Percentiles rank a stretch among this genome's conserved stretches.
These are phyloP conservation scores for Echria macrotheca DNA, from an alignment of 495 filamentous ascomycete genomes.

Conservation along the genomic window DNA sequence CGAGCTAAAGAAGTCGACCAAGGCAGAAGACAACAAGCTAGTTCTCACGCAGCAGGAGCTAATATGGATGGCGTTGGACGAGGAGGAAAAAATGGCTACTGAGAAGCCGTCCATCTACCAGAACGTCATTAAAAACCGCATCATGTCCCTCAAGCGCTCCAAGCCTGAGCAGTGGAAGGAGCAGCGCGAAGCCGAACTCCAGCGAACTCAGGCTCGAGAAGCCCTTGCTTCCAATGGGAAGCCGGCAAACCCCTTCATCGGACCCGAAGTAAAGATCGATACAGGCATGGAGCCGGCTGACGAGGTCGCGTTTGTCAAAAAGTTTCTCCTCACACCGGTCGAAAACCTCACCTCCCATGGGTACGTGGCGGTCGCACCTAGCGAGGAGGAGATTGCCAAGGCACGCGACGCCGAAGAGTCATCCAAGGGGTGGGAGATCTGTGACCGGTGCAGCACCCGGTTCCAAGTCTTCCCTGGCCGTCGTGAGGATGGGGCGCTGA, in stretches of 20 bases:
- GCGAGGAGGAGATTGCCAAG: constrained; percentile 39
- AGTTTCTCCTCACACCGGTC: constrained; percentile 54
- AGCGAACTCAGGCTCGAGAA: constrained; percentile 25
- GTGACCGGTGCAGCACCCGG: constrained; percentile 76
- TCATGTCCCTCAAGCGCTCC: constrained; percentile 70
- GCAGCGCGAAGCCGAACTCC: constrained; percentile 27
- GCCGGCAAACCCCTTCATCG: constrained; percentile 21
- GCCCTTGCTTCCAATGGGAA: constrained; percentile 8
- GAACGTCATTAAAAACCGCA: constrained; percentile 74
- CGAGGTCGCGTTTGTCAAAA: constrained; percentile 63
- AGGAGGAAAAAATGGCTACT: constrained; percentile 72
- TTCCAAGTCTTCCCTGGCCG: constrained; percentile 94
- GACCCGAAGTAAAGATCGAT: constrained; percentile 42
- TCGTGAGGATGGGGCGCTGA: constrained; percentile 71
- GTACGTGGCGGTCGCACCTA: constrained; percentile 65
- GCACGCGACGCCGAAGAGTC: constrained; percentile 60
- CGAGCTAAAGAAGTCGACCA: constrained; percentile 49
- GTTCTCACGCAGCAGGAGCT: constrained; percentile 63
- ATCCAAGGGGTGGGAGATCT: constrained; percentile 73
- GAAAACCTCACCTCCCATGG: constrained; percentile 57
- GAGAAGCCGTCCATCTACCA: constrained; percentile 64
- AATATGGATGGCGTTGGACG: constrained; percentile 71
- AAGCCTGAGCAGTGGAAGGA: constrained; percentile 59
- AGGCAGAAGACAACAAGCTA: constrained; percentile 38
- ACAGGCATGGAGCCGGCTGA: constrained; percentile 63